A percentile compares a stretch with the other conserved stretches of the same genome.
phyloP scores from a whole-genome alignment of 2,329 filamentous ascomycete genomes.

The Ophiosphaerella narmari region DNA sequence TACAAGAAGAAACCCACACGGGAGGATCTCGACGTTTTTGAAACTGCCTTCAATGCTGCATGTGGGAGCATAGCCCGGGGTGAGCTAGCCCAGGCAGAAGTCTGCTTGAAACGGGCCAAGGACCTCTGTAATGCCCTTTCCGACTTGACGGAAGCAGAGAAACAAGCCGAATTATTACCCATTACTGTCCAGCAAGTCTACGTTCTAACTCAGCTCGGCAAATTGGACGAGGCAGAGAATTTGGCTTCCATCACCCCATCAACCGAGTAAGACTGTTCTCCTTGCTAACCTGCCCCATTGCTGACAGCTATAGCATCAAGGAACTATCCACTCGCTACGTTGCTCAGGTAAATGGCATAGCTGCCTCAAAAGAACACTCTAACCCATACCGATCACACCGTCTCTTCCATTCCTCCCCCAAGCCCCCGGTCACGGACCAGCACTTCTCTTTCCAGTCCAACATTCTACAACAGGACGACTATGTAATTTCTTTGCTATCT shows the following conservation, averaged over 20 bases:
- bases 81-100: conserved; percentile 66
- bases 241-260: conserved; percentile 66
- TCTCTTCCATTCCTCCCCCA: conserved; percentile 60
- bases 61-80: conserved; percentile 73
- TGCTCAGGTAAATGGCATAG: conserved; percentile 67
- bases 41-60: conserved; percentile 80
- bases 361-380: conserved; percentile 50
- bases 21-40: conserved; percentile 74
- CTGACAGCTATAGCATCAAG: conserved; percentile 57
- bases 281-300: neutral
- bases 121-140: conserved; percentile 74
- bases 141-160: conserved; percentile 74
- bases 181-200: conserved; percentile 79
- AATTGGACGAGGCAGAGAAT: conserved; percentile 66
- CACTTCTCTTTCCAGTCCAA: conserved; percentile 74
- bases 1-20: conserved; percentile 60
- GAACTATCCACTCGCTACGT: conserved; percentile 70
- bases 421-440: conserved; percentile 62
- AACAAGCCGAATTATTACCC: conserved; percentile 72
- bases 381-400: conserved; percentile 74
- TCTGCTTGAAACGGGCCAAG: conserved; percentile 71
- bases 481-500: conserved; percentile 67
- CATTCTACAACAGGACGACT: conserved; percentile 65
- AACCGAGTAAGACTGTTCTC: conserved; percentile 57
- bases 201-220: conserved; percentile 69